A percentile compares a stretch with the other conserved stretches of the same genome.
phyloP scores from a whole-genome alignment of 116 monocot genomes.

The Trichopus zeylanicus region DNA sequence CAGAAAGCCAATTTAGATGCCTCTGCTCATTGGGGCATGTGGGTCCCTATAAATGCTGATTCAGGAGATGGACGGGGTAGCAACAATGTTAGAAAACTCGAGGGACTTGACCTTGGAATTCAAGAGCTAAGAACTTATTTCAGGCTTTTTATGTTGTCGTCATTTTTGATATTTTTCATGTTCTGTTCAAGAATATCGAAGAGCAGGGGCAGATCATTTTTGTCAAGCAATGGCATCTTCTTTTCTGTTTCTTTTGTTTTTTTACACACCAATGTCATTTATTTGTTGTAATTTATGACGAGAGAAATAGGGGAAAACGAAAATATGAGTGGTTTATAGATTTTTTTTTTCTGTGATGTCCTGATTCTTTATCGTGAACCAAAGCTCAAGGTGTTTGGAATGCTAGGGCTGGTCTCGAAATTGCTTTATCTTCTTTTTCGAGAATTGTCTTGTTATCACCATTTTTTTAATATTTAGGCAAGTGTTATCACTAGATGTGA shows the following conservation, averaged over 20 bases:
- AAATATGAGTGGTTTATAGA: too few species aligned
- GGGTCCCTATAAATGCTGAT: conserved; percentile 21
- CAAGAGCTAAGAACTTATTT: conserved; percentile 87
- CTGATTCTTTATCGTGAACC: too few species aligned
- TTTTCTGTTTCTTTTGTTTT: neutral
- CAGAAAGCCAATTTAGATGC: conserved; percentile 2
- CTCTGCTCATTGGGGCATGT: conserved; percentile 1
- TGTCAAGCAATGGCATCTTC: conserved; percentile 13
- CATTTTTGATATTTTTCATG: conserved; percentile 84
- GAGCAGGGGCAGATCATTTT: conserved; percentile 41
- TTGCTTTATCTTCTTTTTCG: too few species aligned
- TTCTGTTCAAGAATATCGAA: conserved; percentile 87
- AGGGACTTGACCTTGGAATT: conserved; percentile 72
- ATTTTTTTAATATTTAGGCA: too few species aligned
- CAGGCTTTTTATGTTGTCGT: conserved; percentile 77
- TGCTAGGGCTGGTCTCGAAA: too few species aligned
- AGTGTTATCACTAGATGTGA: too few species aligned
- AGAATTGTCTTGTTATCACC: too few species aligned
- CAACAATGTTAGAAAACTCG: conserved; percentile 17
- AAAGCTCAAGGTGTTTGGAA: too few species aligned
- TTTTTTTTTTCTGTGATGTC: too few species aligned
- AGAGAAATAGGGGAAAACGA: too few species aligned
- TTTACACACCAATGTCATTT: neutral
- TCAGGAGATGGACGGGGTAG: conserved; percentile 9
- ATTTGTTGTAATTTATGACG: neutral